Conservation (phyloP, 2,329 filamentous ascomycete species). For the Nothomitra cinnamomea region DNA sequence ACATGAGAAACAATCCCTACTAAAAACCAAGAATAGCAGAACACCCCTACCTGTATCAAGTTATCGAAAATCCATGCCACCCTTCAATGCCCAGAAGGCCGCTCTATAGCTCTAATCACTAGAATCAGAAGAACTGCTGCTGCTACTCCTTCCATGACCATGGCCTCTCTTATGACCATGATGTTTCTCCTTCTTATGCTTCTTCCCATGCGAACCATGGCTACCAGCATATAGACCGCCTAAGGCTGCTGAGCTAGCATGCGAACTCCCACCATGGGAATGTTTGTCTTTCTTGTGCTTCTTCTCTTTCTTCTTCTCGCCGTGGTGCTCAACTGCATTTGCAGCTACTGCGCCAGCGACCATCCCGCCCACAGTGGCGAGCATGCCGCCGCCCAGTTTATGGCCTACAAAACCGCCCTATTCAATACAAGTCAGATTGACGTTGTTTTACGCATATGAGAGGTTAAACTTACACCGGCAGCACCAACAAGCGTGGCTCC, state of each 20-base stretch:
- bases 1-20: too few species aligned
- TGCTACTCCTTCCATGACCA: neutral
- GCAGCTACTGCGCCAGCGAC: slow-evolving; percentile 20
- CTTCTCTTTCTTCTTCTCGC: slow-evolving; percentile 16
- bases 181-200: neutral
- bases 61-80: neutral
- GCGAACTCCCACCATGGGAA: slow-evolving; percentile 11
- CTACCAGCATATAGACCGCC: neutral
- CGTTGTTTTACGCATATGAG: neutral
- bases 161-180: neutral
- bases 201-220: neutral
- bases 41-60: neutral
- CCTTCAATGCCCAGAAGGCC: neutral
- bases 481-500: slow-evolving; percentile 22
- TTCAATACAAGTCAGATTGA: neutral
- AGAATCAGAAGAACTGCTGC: neutral
- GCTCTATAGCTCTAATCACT: neutral
- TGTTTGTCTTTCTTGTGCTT: slow-evolving; percentile 14
- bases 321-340: slow-evolving; percentile 14
- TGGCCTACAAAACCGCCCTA: slow-evolving; percentile 19
- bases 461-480: slow-evolving; percentile 17
- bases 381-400: slow-evolving; percentile 19
- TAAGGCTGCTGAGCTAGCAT: neutral
- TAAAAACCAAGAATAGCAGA: neutral
- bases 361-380: slow-evolving; percentile 20